These are phyloP conservation scores for Phytomonas serpens DNA, from an alignment of 208 protist genomes.

Conservation along the genomic window DNA sequence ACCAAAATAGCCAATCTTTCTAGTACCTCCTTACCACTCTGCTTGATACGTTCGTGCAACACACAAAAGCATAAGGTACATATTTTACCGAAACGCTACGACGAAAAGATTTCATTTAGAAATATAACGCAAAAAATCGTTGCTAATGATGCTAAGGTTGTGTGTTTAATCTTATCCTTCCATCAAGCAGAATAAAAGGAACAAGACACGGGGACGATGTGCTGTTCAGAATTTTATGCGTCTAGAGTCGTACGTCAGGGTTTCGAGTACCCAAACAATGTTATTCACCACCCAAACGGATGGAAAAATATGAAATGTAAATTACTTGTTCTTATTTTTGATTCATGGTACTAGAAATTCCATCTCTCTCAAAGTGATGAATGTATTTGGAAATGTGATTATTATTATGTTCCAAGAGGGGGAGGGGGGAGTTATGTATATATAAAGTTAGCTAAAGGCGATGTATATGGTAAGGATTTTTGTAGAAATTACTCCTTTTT, in stretches of 20 bases:
- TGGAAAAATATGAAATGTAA: background rate
- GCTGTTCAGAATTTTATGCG: background rate
- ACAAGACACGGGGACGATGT: background rate
- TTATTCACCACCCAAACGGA: background rate
- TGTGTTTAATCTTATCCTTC: background rate
- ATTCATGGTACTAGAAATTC: background rate
- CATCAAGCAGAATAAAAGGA: background rate
- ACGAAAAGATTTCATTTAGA: background rate
- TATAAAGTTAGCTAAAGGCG: background rate
- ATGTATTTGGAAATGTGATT: background rate
- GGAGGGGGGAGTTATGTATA: background rate
- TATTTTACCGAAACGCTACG: background rate
- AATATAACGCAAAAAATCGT: background rate
- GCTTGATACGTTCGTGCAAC: background rate
- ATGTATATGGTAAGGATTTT: background rate
- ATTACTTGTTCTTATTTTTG: background rate
- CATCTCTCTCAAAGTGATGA: background rate
- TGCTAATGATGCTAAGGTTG: background rate
- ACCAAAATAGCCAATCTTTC: background rate
- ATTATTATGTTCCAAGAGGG: background rate
- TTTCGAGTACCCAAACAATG: background rate
- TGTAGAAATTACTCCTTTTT: background rate
- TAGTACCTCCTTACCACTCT: background rate
- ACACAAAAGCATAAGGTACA: background rate
- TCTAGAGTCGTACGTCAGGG: background rate